Base-by-base conservation (phyloP, 2,329 filamentous ascomycete genomes). In the Exserohilum turcica region DNA sequence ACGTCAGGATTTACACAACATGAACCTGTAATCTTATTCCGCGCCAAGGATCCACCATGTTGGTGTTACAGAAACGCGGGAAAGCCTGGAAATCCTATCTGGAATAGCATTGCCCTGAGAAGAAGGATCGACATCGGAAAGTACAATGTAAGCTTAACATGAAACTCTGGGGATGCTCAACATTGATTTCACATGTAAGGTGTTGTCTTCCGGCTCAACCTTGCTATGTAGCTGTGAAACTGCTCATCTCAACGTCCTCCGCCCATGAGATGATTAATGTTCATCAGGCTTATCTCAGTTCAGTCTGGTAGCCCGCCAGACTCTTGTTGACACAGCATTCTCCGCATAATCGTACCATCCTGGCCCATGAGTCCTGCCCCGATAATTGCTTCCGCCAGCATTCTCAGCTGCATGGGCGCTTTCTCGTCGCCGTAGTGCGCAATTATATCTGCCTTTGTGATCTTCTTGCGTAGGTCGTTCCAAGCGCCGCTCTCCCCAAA, bases 401-500 rank as follows among this genome's bases (percentile, higher is more conserved):
- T 65, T 28, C 63, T 43, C 46, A 70, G 32, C 51, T 70, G 67
- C 64, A 70, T 65, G 5, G 65, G 62, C 53, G 63, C 60, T 46
- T 51, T 57, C 0, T 52, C 16, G 15, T 65, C 54, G 7, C 57
- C 60, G 52, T 71, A 71, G 32, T 65, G 63, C 15, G 55, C 29
- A 6, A 62, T 60, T 6, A 70, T 43, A 10, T 64, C 56, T 1
- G 48, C 37, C 52, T 68, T 67, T 10, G 43, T 48, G 9, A 59
- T 53, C 16, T 46, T 52, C 4, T 27, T 54, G 18, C 49, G 45
- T 31, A 67, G n/a, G 21, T 51, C 51, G 31, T 60, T 63, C 57
- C 57, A 71, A 9, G 52, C 42, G 2, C 43, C 52, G 12, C 51
- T 54, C 48, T 56, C 48, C 2, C 59, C 60, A 29, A 65, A 59